A percentile compares a stretch with the other conserved stretches of the same genome.
Evolutionary conservation across 129 eudicot species (phyloP).

Genomic region (Apium graveolens): DNA sequence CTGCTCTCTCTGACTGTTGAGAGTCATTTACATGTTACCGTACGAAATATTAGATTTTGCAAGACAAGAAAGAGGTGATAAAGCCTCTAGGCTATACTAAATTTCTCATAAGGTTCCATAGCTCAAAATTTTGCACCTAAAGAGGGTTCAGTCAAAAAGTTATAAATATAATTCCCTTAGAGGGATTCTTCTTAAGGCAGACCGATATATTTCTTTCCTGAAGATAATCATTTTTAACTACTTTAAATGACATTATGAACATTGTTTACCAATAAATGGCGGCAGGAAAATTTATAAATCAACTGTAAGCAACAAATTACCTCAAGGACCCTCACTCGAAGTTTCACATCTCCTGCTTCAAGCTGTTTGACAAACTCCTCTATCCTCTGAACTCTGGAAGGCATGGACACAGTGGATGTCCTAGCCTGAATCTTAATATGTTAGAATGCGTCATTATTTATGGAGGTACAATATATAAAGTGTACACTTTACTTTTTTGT

Average conservation of each 20-base stretch:
- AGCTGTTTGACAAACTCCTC: conserved; percentile 90
- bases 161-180: neutral
- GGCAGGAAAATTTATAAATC: neutral
- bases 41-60: neutral
- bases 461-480: neutral
- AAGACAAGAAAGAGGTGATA: neutral
- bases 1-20: conserved; percentile 92
- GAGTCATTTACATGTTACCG: neutral
- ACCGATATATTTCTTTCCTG: neutral
- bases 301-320: conserved; percentile 19
- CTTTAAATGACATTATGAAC: neutral
- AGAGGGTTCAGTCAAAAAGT: neutral
- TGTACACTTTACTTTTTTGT: neutral
- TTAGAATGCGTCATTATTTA: neutral
- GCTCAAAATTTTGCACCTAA: neutral
- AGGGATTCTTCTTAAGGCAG: neutral
- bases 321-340: conserved; percentile 95
- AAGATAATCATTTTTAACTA: neutral
- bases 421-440: conserved; percentile 52
- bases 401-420: conserved; percentile 82
- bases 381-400: conserved; percentile 82
- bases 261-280: neutral
- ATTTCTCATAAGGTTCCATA: neutral
- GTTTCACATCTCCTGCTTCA: conserved; percentile 89
- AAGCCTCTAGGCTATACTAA: neutral